Evolutionary conservation across 2,329 filamentous ascomycete genomes (phyloP), one percentile per base, ranked within the genome.

Genomic region (Nemania bipapillata): DNA sequence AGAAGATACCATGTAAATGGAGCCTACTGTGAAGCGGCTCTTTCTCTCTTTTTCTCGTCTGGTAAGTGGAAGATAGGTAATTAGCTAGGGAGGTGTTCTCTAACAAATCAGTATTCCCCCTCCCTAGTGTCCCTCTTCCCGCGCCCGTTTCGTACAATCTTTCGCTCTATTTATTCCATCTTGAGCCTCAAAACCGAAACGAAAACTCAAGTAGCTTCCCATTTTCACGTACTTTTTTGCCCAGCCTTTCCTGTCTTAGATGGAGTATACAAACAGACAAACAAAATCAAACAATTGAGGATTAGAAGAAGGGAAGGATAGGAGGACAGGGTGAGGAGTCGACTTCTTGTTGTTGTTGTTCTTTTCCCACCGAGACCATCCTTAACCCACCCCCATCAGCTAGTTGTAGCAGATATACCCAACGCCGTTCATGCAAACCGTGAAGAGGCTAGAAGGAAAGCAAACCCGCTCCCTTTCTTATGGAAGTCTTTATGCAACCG

Each of bases 361-460:
- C n/a, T n/a, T 63, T 63, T 45, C n/a, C n/a, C 52, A 59, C 28
- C 49, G 11, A 57, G n/a, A 8, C 24, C 28, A 22, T 65, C 45
- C 47, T 58, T 55, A n/a, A n/a, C n/a, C n/a, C n/a, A n/a, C n/a
- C 50, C 53, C 28, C 52, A 28, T 54, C 32, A 52, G 60, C 50
- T 56, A 52, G 63, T 45, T 56, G 47, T 61, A 63, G 57, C 24
- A 66, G 60, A 69, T 22, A 20, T 64, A 71, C 63, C 69, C 58
- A 71, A 71, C 69, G 69, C 69, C 69, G 56, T 62, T 63, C 66
- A 71, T 71, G 69, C 69, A 71, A 58, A 65, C 63, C 64, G 63
- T 65, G 57, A 67, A 63, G 30, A 67, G 22, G 42, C 12, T 45
- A 64, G 35, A 50, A 61, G 22, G 53, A 63, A 57, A 47, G 40